phyloP scores from a whole-genome alignment of 2,329 filamentous ascomycete genomes.

The Parasarocladium wereldwijsianum region DNA sequence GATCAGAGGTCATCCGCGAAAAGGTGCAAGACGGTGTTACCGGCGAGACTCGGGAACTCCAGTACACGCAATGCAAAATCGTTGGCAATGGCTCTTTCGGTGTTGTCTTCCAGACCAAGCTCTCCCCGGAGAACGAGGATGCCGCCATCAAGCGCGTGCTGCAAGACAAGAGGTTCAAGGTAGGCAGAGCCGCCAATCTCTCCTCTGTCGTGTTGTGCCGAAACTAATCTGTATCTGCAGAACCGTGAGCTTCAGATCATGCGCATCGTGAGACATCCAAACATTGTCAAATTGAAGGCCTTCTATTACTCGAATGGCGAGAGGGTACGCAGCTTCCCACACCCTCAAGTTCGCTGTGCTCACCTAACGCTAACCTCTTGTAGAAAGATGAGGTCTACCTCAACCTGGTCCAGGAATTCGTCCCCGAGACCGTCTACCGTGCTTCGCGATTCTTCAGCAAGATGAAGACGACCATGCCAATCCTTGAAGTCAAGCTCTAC shows the following conservation, averaged over 20 bases:
- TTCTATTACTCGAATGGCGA: slow-evolving; percentile 99
- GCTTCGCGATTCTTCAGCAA: slow-evolving; percentile 99
- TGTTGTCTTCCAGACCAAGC: slow-evolving; percentile 97
- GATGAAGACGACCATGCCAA: slow-evolving; percentile 99
- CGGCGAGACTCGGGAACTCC: slow-evolving; percentile 89
- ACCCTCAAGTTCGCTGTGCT: too few relatives aligned
- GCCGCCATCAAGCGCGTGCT: slow-evolving; percentile 97
- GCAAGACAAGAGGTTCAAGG: slow-evolving; percentile 99
- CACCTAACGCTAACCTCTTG: slow-evolving; percentile 3
- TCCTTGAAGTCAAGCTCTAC: slow-evolving; percentile 96
- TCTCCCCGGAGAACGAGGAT: slow-evolving; percentile 94
- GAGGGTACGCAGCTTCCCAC: slow-evolving; percentile 46
- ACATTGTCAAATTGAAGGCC: slow-evolving; percentile 96
- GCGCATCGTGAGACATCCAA: slow-evolving; percentile 96
- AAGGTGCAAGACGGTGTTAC: slow-evolving; percentile 98
- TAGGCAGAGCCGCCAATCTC: slow-evolving; percentile 24
- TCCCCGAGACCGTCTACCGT: slow-evolving; percentile 95
- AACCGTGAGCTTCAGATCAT: slow-evolving; percentile 99
- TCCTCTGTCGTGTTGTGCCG: too few relatives aligned
- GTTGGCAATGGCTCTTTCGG: slow-evolving; percentile 98
- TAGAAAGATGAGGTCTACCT: slow-evolving; percentile 98
- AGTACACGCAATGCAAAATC: slow-evolving; percentile 99
- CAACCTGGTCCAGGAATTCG: slow-evolving; percentile 94
- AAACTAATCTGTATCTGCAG: slow-evolving; percentile 33
- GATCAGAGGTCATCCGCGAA: slow-evolving; percentile 91